Conservation (phyloP, 768 basidiomycete genomes). For the Leccinum arenicola region DNA sequence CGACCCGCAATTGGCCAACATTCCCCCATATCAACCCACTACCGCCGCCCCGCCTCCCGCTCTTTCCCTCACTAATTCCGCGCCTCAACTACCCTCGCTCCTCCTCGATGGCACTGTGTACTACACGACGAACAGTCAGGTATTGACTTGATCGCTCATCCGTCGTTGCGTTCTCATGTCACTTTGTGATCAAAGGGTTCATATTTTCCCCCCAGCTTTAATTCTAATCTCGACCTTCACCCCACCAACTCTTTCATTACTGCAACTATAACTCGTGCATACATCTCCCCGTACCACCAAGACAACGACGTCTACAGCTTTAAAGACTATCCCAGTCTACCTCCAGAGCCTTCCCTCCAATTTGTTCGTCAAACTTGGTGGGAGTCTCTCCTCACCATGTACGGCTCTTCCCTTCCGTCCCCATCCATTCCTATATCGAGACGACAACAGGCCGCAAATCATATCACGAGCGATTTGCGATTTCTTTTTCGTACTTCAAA, state of each 20-base stretch:
- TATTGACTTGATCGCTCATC: constrained; percentile 26
- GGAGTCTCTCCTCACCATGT: constrained; percentile 64
- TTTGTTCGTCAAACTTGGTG: constrained; percentile 78
- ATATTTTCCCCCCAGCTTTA: constrained; percentile 2
- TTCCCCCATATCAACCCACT: no score
- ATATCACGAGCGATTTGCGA: constrained; percentile 54
- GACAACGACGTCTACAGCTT: constrained; percentile 12
- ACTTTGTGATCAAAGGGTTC: constrained; percentile 24
- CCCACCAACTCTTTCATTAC: neutral
- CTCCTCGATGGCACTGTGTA: constrained; percentile 7
- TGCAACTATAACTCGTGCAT: neutral
- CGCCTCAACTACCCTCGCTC: constrained; percentile 8
- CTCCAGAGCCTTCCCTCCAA: constrained; percentile 56
- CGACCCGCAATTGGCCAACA: constrained; percentile 26
- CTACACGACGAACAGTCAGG: constrained; percentile 26
- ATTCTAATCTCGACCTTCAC: constrained; percentile 5
- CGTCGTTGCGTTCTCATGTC: constrained; percentile 24
- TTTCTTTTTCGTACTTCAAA: constrained; percentile 63
- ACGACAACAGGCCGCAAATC: constrained; percentile 44
- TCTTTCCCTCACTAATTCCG: constrained; percentile 6
- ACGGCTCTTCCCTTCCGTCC: constrained; percentile 36
- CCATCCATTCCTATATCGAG: constrained; percentile 38
- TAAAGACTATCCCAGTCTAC: constrained; percentile 29
- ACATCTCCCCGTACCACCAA: constrained; percentile 10
- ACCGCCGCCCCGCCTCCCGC: no score